phyloP scores from a whole-genome alignment of 257 asterid species.

The Solanum chilense region DNA sequence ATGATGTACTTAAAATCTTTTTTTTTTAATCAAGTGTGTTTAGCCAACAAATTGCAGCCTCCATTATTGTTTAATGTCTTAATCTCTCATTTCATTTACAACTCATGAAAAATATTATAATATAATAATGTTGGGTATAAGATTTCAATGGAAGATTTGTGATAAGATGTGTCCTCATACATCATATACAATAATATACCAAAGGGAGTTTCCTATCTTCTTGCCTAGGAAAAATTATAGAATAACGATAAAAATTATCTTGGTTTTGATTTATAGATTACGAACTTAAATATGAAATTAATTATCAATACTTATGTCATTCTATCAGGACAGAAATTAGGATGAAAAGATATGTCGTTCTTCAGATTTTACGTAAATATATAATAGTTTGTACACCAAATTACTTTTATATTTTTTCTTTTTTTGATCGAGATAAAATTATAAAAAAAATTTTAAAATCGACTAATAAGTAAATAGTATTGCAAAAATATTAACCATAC shows the following conservation, averaged over 20 bases:
- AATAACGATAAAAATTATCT: not conserved
- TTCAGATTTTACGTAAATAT: fast-evolving
- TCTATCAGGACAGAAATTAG: fast-evolving
- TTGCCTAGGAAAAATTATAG: not conserved
- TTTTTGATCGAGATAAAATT: too few relatives aligned
- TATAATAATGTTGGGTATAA: not conserved
- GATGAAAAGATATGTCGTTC: fast-evolving
- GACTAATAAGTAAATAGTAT: not conserved
- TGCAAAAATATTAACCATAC: not conserved
- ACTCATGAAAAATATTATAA: not conserved
- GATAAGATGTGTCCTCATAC: not conserved
- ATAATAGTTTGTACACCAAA: fast-evolving
- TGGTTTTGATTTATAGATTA: not conserved
- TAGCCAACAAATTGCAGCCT: not conserved
- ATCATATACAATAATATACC: not conserved
- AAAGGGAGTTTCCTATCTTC: not conserved
- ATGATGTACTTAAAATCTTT: not conserved
- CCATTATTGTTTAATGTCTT: not conserved
- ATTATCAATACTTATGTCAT: fast-evolving
- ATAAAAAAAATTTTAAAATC: too few relatives aligned
- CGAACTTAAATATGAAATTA: fast-evolving
- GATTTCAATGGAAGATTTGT: not conserved
- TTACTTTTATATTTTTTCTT: too few relatives aligned
- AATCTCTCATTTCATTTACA: not conserved
- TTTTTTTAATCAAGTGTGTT: not conserved